These are phyloP conservation scores for Mycotypha africana DNA, from an alignment of 371 early-diverging fungal genomes.

Conservation along the genomic window DNA sequence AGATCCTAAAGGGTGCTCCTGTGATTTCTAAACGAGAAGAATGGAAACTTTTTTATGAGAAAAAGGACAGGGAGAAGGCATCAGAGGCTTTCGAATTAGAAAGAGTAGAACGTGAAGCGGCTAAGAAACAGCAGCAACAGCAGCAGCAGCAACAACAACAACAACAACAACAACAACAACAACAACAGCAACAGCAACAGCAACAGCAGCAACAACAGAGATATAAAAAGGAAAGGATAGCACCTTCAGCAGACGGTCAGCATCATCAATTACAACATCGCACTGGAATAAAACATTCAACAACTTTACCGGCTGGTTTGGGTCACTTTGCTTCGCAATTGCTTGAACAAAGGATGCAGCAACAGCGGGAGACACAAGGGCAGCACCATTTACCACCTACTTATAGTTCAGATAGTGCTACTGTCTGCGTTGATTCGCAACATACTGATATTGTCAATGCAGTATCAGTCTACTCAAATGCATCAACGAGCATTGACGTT, in stretches of 20 bases:
- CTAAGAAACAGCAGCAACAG: constrained; percentile 4
- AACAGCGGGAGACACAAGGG: too few species aligned
- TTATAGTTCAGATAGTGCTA: too few species aligned
- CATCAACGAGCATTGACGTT: too few species aligned
- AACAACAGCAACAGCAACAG: background rate
- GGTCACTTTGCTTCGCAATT: constrained; percentile 11
- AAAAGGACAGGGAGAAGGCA: constrained; percentile 11
- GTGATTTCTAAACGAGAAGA: constrained; percentile 30
- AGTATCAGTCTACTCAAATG: too few species aligned
- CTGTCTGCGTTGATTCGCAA: too few species aligned
- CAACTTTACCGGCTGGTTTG: too few species aligned
- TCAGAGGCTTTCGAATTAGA: constrained; percentile 15
- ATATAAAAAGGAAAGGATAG: too few species aligned
- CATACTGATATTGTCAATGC: too few species aligned
- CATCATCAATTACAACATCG: too few species aligned
- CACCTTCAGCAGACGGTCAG: too few species aligned
- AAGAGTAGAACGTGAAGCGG: constrained; percentile 13
- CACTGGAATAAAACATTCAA: too few species aligned
- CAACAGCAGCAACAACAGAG: background rate
- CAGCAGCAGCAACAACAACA: background rate
- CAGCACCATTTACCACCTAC: too few species aligned
- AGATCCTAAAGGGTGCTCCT: constrained; percentile 41
- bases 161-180: background rate
- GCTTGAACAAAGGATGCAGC: constrained; percentile 10
- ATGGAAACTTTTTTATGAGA: constrained; percentile 15